phyloP scores from a whole-genome alignment of 2,329 filamentous ascomycete genomes.

The Botrytis deweyae region DNA sequence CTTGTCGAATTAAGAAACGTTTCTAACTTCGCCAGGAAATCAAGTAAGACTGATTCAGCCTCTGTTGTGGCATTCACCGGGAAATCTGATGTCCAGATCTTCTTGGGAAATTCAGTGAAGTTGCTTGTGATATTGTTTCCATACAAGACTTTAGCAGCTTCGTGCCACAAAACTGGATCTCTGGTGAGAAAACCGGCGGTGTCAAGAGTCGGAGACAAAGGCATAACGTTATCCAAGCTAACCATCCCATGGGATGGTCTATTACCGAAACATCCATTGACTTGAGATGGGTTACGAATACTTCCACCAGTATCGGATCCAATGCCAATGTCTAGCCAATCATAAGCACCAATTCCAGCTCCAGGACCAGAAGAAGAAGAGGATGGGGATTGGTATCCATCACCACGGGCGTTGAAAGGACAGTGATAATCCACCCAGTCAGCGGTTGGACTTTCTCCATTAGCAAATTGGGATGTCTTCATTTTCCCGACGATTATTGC shows the following conservation, averaged over 20 bases:
- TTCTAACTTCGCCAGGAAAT: conserved; percentile 46
- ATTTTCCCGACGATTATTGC: conserved; percentile 56
- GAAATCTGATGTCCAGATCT: conserved; percentile 46
- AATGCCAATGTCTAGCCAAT: conserved; percentile 51
- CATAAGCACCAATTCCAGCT: conserved; percentile 46
- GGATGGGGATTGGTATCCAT: conserved; percentile 49
- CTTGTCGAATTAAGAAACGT: conserved; percentile 44
- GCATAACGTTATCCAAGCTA: conserved; percentile 49
- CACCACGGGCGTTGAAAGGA: conserved; percentile 47
- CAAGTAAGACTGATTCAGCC: conserved; percentile 42
- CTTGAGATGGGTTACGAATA: conserved; percentile 48
- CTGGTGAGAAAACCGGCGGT: conserved; percentile 48
- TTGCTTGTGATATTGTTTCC: conserved; percentile 47
- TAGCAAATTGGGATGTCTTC: conserved; percentile 50
- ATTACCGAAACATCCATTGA: conserved; percentile 52
- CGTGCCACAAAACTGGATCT: conserved; percentile 46
- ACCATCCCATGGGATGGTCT: conserved; percentile 48
- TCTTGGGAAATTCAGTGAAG: conserved; percentile 43
- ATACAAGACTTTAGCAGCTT: conserved; percentile 47
- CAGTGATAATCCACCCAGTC: conserved; percentile 48
- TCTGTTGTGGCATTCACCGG: conserved; percentile 42
- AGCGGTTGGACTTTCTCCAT: conserved; percentile 45
- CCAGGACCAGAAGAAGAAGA: conserved; percentile 49
- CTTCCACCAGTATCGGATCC: conserved; percentile 51
- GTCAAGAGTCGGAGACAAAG: conserved; percentile 48